Evolutionary conservation across 805 yeast genomes (phyloP).

Genomic region (Saturnispora kantuleensis): DNA sequence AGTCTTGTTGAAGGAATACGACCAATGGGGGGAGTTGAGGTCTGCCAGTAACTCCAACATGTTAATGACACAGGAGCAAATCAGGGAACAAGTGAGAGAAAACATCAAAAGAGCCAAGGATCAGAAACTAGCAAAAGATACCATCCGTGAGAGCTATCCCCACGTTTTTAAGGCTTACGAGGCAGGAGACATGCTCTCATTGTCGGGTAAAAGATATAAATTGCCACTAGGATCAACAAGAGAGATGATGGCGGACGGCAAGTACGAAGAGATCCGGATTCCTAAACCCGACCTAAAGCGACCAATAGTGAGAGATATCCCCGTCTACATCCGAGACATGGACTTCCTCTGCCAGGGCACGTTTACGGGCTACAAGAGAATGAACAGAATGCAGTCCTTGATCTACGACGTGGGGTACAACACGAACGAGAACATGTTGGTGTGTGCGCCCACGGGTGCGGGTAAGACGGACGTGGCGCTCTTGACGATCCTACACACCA

Average conservation of each 20-base stretch:
- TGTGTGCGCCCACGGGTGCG: conserved; percentile 97
- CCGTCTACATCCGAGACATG: conserved; percentile 51
- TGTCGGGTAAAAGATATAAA: conserved; percentile 70
- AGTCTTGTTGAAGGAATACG: conserved; percentile 20
- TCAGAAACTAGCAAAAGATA: conserved; percentile 37
- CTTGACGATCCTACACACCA: conserved; percentile 67
- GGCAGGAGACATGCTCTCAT: conserved; percentile 58
- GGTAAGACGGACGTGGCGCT: conserved; percentile 95
- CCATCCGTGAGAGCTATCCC: conserved; percentile 52
- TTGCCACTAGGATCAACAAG: conserved; percentile 78
- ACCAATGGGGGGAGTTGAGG: not conserved
- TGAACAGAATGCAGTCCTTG: conserved; percentile 83
- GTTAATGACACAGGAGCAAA: conserved; percentile 44
- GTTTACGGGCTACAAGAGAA: conserved; percentile 62
- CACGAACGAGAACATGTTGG: conserved; percentile 88
- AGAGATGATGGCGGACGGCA: conserved; percentile 34
- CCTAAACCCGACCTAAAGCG: conserved; percentile 56
- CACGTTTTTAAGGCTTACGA: conserved; percentile 74
- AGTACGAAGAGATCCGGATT: conserved; percentile 65
- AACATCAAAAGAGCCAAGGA: conserved; percentile 43
- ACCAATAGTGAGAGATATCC: conserved; percentile 34
- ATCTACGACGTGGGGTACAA: conserved; percentile 88
- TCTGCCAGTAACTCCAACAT: conserved; percentile 5
- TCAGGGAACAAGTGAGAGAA: conserved; percentile 41
- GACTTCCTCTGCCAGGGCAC: conserved; percentile 79